Evolutionary conservation across 352 stramenopile species (phyloP).

Genomic region (Phytophthora sp.): DNA sequence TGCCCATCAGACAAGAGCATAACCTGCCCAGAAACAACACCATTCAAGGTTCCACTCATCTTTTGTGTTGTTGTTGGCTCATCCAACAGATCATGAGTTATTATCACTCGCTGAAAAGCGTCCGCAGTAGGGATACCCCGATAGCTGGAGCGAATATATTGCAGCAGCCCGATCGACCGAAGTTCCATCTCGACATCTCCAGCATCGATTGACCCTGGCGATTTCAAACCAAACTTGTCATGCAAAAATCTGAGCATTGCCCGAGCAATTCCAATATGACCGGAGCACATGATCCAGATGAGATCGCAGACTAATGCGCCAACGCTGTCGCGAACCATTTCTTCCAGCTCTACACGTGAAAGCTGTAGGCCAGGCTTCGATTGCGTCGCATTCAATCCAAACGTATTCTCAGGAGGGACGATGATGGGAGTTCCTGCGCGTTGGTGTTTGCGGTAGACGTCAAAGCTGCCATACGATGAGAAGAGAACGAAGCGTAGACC

Average conservation of each 20-base stretch:
- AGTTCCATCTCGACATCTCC: slow-evolving; percentile 19
- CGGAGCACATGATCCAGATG: slow-evolving; percentile 21
- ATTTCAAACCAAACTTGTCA: slow-evolving; percentile 23
- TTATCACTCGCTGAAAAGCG: slow-evolving; percentile 29
- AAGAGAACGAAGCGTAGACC: slow-evolving; percentile 34
- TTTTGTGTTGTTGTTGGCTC: slow-evolving; percentile 27
- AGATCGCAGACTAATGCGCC: neutral
- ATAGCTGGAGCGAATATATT: slow-evolving; percentile 28
- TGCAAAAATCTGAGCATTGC: slow-evolving; percentile 32
- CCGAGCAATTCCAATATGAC: slow-evolving; percentile 46
- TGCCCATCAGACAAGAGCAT: slow-evolving; percentile 18
- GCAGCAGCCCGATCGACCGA: slow-evolving; percentile 22
- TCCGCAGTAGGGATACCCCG: slow-evolving; percentile 29
- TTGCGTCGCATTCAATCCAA: slow-evolving; percentile 31
- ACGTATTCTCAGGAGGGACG: slow-evolving; percentile 25
- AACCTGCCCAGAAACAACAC: slow-evolving; percentile 37
- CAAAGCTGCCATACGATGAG: slow-evolving; percentile 24
- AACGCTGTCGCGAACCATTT: slow-evolving; percentile 32
- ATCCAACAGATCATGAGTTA: neutral
- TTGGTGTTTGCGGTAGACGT: slow-evolving; percentile 11
- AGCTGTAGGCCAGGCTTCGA: slow-evolving; percentile 27
- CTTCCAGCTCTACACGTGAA: slow-evolving; percentile 17
- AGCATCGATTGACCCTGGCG: slow-evolving; percentile 1
- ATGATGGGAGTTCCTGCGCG: slow-evolving; percentile 24
- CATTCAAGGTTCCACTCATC: slow-evolving; percentile 24